Conservation (phyloP, 75 land plant species). For the Selaginella moellendorffii region DNA sequence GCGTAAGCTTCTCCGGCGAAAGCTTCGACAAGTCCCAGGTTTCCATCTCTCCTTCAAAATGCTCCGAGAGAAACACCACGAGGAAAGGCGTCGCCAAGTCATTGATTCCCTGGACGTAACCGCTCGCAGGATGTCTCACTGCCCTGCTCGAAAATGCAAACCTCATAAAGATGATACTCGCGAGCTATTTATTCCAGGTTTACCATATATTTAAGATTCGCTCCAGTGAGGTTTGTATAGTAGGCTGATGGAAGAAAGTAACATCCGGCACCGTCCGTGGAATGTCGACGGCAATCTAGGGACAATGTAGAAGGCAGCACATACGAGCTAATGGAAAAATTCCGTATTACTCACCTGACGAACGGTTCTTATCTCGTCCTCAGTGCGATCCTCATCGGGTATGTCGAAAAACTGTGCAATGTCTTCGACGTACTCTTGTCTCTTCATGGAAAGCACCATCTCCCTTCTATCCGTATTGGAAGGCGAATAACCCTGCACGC, state of each 20-base stretch:
- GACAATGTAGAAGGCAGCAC: constrained; percentile 10
- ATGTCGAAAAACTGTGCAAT: constrained; percentile 91
- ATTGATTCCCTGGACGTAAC: constrained; percentile 99
- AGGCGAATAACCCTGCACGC: constrained; percentile 91
- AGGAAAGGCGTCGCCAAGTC: constrained; percentile 94
- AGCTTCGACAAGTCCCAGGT: constrained; percentile 55
- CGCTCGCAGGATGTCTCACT: constrained; percentile 98
- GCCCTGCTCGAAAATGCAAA: constrained; percentile 53
- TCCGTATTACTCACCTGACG: constrained; percentile 50
- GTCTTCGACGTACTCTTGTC: constrained; percentile 80
- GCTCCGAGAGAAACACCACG: constrained; percentile 86
- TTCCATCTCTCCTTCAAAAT: constrained; percentile 67
- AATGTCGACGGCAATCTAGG: constrained; percentile 86
- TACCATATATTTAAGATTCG: constrained; percentile 90
- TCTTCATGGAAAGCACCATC: constrained; percentile 63
- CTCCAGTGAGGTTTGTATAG: constrained; percentile 74
- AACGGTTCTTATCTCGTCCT: constrained; percentile 84
- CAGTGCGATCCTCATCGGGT: constrained; percentile 69
- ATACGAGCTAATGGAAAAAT: not conserved
- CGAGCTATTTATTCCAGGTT: not conserved
- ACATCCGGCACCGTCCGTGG: constrained; percentile 99
- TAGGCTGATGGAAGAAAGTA: constrained; percentile 73
- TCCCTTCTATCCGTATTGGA: constrained; percentile 97
- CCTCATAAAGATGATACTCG: not conserved
- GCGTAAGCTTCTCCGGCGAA: constrained; percentile 32